Evolutionary conservation across 805 yeast species (phyloP).

Genomic region (Zygosaccharomyces lentus): DNA sequence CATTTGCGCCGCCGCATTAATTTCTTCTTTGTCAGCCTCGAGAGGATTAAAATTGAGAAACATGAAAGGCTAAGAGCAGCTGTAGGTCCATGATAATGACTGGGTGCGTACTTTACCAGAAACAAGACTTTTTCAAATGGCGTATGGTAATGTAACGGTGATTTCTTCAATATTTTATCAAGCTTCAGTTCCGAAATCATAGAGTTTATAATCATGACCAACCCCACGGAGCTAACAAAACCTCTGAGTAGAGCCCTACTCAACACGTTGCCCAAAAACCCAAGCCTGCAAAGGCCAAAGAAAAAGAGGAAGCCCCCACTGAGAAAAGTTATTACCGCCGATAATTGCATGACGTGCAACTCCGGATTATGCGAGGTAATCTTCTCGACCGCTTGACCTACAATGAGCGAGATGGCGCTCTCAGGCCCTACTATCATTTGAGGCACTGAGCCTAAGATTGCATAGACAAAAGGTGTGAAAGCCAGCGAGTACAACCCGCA

Average conservation of each 20-base stretch:
- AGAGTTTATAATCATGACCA: slow-evolving; percentile 77
- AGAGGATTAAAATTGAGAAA: slow-evolving; percentile 42
- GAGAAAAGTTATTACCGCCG: slow-evolving; percentile 64
- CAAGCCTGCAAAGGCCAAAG: slow-evolving; percentile 78
- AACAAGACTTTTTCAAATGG: slow-evolving; percentile 67
- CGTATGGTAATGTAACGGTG: slow-evolving; percentile 57
- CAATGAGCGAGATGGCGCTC: slow-evolving; percentile 77
- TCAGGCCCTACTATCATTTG: slow-evolving; percentile 90
- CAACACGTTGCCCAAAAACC: slow-evolving; percentile 76
- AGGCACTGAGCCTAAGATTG: slow-evolving; percentile 80
- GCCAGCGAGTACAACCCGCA: slow-evolving; percentile 75
- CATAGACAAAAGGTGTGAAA: slow-evolving; percentile 72
- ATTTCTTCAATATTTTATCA: slow-evolving; percentile 40
- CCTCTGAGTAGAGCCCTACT: slow-evolving; percentile 77
- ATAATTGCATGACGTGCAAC: slow-evolving; percentile 49
- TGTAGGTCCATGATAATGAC: slow-evolving; percentile 54
- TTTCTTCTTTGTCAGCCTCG: slow-evolving; percentile 42
- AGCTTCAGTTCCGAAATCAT: slow-evolving; percentile 70
- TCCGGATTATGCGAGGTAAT: slow-evolving; percentile 41
- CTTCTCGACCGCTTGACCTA: slow-evolving; percentile 74
- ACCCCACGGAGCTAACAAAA: slow-evolving; percentile 79
- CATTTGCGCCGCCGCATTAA: slow-evolving; percentile 36
- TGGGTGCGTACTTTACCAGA: slow-evolving; percentile 43
- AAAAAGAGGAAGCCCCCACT: slow-evolving; percentile 71
- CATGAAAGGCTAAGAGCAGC: slow-evolving; percentile 53